phyloP scores from a whole-genome alignment of 352 stramenopile species.

The Thalassiosira mediterranea region DNA sequence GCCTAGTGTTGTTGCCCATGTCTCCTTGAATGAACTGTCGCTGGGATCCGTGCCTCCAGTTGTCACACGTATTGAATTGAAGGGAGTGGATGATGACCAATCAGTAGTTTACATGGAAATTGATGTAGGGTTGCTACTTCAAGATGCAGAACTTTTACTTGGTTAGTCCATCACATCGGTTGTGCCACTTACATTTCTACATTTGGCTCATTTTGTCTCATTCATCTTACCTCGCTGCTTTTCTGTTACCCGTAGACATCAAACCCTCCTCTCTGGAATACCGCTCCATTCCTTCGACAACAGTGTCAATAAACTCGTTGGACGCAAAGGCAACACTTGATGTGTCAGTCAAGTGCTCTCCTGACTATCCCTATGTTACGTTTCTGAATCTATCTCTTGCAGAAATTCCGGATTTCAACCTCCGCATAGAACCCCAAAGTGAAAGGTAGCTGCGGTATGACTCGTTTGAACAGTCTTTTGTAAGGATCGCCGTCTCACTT shows the following conservation, averaged over 20 bases:
- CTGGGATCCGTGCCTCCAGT: constrained; percentile 42
- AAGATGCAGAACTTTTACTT: constrained; percentile 38
- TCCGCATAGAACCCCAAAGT: constrained; percentile 45
- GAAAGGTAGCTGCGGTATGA: constrained; percentile 36
- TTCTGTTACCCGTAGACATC: no score
- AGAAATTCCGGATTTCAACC: constrained; percentile 45
- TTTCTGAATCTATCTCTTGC: constrained; percentile 42
- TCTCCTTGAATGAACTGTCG: constrained; percentile 40
- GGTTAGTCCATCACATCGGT: constrained; percentile 7
- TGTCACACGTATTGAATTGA: constrained; percentile 28
- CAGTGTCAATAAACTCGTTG: constrained; percentile 48
- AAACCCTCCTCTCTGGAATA: constrained; percentile 54
- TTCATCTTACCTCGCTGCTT: no score
- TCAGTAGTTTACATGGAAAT: constrained; percentile 24
- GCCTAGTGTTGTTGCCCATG: constrained; percentile 47
- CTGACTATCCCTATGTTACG: constrained; percentile 46
- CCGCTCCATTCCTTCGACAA: constrained; percentile 41
- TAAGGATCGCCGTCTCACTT: background rate
- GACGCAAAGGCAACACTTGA: constrained; percentile 26
- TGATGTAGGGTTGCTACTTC: constrained; percentile 47
- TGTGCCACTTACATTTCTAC: no score
- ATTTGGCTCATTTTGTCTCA: no score
- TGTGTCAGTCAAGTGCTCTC: constrained; percentile 29
- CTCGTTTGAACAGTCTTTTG: no score
- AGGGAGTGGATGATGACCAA: constrained; percentile 27